Evolutionary conservation across 73 alveolate species (phyloP), one percentile per base, ranked within the genome.

Genomic region (Symbiodinium natans): DNA sequence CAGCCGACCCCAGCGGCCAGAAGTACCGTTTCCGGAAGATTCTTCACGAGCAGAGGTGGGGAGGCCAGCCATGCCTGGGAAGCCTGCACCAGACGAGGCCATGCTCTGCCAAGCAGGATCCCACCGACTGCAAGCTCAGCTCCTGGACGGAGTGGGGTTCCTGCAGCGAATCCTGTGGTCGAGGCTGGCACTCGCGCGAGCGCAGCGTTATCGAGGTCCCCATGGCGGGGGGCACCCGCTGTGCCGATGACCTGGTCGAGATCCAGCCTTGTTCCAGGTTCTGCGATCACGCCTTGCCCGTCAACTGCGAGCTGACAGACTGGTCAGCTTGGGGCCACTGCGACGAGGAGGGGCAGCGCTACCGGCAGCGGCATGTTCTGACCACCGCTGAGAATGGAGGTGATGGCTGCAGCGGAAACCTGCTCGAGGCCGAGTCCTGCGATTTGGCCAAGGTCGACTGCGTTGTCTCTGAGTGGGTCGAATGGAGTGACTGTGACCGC

Each of bases 61-160:
- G 84, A 17, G 84, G 84, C 43, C 40, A 11, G 15, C 84, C 84
- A 11, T 74, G 84, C 25, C 25, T 23, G 23, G 84, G 84, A 13
- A 74, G 84, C 84, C 41, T 74, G 84, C 84, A 74, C 84, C 84
- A 74, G 84, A 74, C 84, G n/a, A 74, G 41, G 43, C 84, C 84
- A n/a, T 74, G 84, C 84, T 33, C 43, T 27, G 17, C 41, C 43
- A 74, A 13, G 25, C 43, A 74, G 43, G 42, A 74, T 17, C 84
- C 89, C 19, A 63, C 39, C 33, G 89, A 82, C 40, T 82, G 89
- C 59, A 39, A 82, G 59, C 89, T 82, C 25, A 39, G 63, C 59
- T 27, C 52, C 36, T 82, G 89, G 89, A 40, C 63, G 54, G 52
- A 41, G 36, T 82, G 89, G 89, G 89, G 63, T 17, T 31, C 54